phyloP scores from a whole-genome alignment of 2,329 filamentous ascomycete genomes.

The Penicillium crustosum region DNA sequence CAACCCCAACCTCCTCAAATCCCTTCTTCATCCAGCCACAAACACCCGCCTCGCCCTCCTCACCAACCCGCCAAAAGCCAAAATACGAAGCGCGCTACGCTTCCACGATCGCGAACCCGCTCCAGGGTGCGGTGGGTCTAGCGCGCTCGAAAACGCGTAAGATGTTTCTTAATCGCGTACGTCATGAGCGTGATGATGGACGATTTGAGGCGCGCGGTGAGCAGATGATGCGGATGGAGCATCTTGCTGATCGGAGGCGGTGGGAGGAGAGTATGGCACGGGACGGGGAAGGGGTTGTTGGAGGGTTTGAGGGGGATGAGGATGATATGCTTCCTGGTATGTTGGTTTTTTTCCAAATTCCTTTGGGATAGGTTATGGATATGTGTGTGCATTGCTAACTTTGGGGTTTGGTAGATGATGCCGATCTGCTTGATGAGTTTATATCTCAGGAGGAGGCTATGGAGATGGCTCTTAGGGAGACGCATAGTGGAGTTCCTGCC shows the following conservation, averaged over 20 bases:
- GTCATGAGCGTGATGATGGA: slow-evolving; percentile 39
- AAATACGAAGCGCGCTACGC: slow-evolving; percentile 41
- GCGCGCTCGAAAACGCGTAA: slow-evolving; percentile 38
- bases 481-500: background rate
- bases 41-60: background rate
- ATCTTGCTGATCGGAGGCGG: slow-evolving; percentile 37
- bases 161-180: slow-evolving; percentile 45
- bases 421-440: slow-evolving; percentile 39
- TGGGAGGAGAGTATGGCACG: slow-evolving; percentile 43
- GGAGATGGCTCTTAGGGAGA: slow-evolving; percentile 32
- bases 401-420: slow-evolving; percentile 20
- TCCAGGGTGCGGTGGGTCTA: slow-evolving; percentile 27
- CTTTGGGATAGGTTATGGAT: background rate
- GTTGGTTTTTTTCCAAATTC: slow-evolving; percentile 2
- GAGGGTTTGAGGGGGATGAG: slow-evolving; percentile 26
- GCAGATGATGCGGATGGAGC: slow-evolving; percentile 46
- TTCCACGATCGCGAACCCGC: slow-evolving; percentile 35
- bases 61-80: slow-evolving; percentile 19
- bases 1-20: slow-evolving; percentile 12
- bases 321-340: slow-evolving; percentile 30
- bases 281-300: slow-evolving; percentile 28
- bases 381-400: background rate
- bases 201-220: slow-evolving; percentile 44
- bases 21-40: slow-evolving; percentile 9
- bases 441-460: slow-evolving; percentile 36